Evolutionary conservation across 306 rosid species (phyloP).

Genomic region (barrel medic (Medicago truncatula)): DNA sequence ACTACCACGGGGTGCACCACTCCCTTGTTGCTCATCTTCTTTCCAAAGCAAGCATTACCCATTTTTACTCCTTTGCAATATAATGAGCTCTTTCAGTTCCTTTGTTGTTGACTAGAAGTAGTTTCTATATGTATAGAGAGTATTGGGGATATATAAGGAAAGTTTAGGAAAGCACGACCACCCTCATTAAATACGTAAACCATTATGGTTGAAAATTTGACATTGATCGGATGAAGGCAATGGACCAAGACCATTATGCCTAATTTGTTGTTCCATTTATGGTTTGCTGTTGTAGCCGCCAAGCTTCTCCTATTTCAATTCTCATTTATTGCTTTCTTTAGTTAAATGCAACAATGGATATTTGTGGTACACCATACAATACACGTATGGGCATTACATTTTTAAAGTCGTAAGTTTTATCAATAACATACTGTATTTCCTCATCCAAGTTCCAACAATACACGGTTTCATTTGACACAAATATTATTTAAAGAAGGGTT

Average conservation of each 20-base stretch:
- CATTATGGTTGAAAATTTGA: conserved; percentile 32
- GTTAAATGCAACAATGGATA: not conserved
- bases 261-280: conserved; percentile 21
- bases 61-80: not conserved
- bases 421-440: too few species aligned
- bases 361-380: not conserved
- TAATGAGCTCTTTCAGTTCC: not conserved
- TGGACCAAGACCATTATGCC: conserved; percentile 13
- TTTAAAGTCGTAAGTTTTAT: too few species aligned
- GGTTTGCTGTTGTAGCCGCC: not conserved
- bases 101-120: too few species aligned
- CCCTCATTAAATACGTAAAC: too few species aligned
- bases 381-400: too few species aligned
- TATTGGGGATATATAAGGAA: not conserved
- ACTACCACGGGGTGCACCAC: conserved; percentile 32
- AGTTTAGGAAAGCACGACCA: too few species aligned
- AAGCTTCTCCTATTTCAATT: not conserved
- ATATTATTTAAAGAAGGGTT: too few species aligned
- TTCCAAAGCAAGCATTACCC: conserved; percentile 52
- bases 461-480: too few species aligned
- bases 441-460: too few species aligned
- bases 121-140: too few species aligned
- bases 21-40: not conserved
- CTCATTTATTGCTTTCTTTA: too few species aligned
- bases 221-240: not conserved